These are phyloP conservation scores for Pyrenochaeta sp. DNA, from an alignment of 2,329 filamentous ascomycete species.

Conservation along the genomic window DNA sequence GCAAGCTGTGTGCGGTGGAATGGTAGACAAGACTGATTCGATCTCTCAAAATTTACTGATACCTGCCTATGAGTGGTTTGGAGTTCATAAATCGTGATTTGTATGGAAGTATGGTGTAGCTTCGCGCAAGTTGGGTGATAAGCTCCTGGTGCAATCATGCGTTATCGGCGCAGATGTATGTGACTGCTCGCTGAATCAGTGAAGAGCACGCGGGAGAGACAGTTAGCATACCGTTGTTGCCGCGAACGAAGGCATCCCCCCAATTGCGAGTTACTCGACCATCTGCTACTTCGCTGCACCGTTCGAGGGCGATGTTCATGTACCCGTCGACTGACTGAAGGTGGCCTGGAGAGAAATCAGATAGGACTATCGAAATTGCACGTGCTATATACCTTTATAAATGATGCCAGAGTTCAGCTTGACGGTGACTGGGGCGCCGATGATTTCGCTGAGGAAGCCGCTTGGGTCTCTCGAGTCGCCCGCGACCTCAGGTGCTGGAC, in stretches of 20 bases:
- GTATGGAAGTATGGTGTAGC: background rate
- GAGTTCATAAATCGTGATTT: background rate
- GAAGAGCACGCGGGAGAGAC: background rate
- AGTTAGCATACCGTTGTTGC: constrained; percentile 81
- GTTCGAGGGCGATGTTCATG: constrained; percentile 99
- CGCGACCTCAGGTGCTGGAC: constrained; percentile 60
- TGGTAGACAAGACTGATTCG: background rate
- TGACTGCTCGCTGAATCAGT: constrained; percentile 31
- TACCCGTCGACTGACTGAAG: constrained; percentile 97
- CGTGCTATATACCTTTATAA: constrained; percentile 77
- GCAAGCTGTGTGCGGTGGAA: background rate
- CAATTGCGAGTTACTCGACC: constrained; percentile 83
- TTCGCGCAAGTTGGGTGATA: background rate
- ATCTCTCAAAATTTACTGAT: background rate
- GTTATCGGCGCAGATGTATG: constrained; percentile 44
- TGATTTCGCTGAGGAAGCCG: constrained; percentile 91
- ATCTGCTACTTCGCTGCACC: constrained; percentile 90
- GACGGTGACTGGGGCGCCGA: constrained; percentile 91
- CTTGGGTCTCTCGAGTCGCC: constrained; percentile 89
- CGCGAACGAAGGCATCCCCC: constrained; percentile 93
- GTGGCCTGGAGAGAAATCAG: constrained; percentile 70
- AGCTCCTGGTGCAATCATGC: constrained; percentile 17
- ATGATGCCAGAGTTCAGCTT: constrained; percentile 99
- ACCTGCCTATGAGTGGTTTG: background rate
- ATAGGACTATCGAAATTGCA: constrained; percentile 1